Evolutionary conservation across 1,139 yeast genomes (phyloP).

Genomic region (Spencermartinsiella ligniputridi): DNA sequence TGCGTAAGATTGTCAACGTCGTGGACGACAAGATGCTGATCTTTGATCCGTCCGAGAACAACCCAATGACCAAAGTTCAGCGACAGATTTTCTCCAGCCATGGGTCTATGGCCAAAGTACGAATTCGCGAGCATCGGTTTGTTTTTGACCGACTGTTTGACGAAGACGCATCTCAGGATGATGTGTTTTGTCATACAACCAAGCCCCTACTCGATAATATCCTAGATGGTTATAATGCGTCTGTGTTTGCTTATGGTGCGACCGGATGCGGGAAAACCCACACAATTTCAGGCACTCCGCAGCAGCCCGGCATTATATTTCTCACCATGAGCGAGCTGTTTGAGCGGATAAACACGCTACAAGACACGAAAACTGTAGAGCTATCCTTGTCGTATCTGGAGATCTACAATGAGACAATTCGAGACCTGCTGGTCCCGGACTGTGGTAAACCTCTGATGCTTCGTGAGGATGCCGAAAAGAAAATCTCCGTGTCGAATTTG

Average conservation of each 20-base stretch:
- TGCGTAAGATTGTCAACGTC: conserved; percentile 71
- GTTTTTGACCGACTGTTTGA: conserved; percentile 80
- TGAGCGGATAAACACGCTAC: conserved; percentile 48
- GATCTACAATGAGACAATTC: conserved; percentile 83
- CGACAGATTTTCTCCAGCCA: conserved; percentile 49
- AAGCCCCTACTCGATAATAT: conserved; percentile 69
- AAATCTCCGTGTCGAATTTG: conserved; percentile 71
- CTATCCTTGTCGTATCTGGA: conserved; percentile 73
- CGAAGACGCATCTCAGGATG: conserved; percentile 55
- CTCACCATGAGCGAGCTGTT: conserved; percentile 75
- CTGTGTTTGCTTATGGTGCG: conserved; percentile 96
- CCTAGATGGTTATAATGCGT: conserved; percentile 81
- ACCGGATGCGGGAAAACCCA: conserved; percentile 98
- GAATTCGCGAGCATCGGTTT: conserved; percentile 72
- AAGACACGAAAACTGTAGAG: conserved; percentile 55
- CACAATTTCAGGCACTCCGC: conserved; percentile 74
- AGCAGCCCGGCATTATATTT: conserved; percentile 76
- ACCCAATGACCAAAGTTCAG: conserved; percentile 60
- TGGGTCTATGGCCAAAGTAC: conserved; percentile 27
- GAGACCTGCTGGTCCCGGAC: conserved; percentile 64
- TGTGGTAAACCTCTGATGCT: conserved; percentile 51
- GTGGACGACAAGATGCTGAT: conserved; percentile 87
- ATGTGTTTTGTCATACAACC: conserved; percentile 65
- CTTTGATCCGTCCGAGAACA: conserved; percentile 82
- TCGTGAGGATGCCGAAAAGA: conserved; percentile 65